Base-by-base conservation (phyloP, 2,329 filamentous ascomycete species). In the Ascochyta lentis region DNA sequence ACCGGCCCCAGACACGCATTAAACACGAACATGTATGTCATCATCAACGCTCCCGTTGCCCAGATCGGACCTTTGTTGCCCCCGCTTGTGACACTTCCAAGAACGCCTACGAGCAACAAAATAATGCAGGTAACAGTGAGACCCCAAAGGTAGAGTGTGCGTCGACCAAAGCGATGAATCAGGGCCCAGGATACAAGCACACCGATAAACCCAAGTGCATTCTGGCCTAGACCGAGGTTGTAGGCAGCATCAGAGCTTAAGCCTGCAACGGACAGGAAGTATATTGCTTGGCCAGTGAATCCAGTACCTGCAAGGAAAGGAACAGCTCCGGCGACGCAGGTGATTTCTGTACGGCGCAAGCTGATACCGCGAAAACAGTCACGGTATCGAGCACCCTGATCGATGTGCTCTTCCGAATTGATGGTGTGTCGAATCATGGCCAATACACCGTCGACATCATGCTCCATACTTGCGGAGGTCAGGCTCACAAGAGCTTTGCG, bases 371-470 rank as follows among this genome's bases (percentile, higher is more conserved):
- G 87, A 82, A 96, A 94, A 77, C 91, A 96, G 71, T 96, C 90
- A 62, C 83, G 76, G 74, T 94, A 96, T 29, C 41, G 83, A 86
- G 4, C 89, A 84, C 38, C 90, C 89, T 12, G 39, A 47, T 56
- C 15, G 91, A 87, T 71, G 83, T 78, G 43, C 68, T 89, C 82
- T 72, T 96, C 92, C 4, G 95, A 78, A 0, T 88, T 87, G 1
- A 89, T 91, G 0, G 91, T 96, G 67, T 93, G 90, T 1, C 90
- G 85, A 88, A 96, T 96, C 90, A 96, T 93, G 10, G 63, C 56
- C 49, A 96, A 15, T 15, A 53, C 42, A 45, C 35, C 24, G 7
- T 53, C 49, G 9, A 47, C 19, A 27, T 53, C 37, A 16, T 47
- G 26, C 12, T 39, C 16, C 81, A 0, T 89, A 93, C 13, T 63